Percentiles rank a stretch among this genome's conserved stretches.
Evolutionary conservation across 495 filamentous ascomycete genomes (phyloP).

Genomic region (Aspergillus diversus): DNA sequence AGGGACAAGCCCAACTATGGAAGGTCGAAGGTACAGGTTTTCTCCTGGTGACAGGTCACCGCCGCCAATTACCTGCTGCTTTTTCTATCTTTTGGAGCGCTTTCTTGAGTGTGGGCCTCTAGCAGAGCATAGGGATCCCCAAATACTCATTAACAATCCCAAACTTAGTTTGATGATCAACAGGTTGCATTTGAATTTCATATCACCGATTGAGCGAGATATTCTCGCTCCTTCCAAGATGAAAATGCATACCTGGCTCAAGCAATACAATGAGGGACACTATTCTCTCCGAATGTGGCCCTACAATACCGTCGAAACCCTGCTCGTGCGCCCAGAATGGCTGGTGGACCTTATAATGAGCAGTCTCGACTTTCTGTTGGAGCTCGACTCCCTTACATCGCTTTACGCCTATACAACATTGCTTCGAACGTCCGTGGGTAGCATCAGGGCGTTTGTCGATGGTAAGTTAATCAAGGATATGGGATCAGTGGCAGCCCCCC

Average conservation of each 20-base stretch:
- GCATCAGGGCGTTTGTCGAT: not conserved
- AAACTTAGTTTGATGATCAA: not conserved
- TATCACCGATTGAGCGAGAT: not conserved
- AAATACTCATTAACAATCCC: not conserved
- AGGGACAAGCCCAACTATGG: slow-evolving; percentile 4
- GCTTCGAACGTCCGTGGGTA: not conserved
- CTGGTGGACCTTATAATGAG: not conserved
- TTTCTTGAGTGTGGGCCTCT: slow-evolving; percentile 12
- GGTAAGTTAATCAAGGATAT: not conserved
- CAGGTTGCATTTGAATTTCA: not conserved
- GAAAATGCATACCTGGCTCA: slow-evolving; percentile 1
- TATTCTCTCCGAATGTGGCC: not conserved
- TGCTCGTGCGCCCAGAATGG: slow-evolving; percentile 1
- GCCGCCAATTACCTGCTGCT: slow-evolving; percentile 9
- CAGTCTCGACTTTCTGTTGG: not conserved
- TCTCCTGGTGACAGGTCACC: not conserved
- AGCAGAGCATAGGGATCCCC: not conserved
- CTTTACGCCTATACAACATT: not conserved
- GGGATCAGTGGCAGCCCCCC: not conserved
- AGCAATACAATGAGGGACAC: not conserved
- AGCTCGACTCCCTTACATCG: not conserved
- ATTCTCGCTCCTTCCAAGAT: slow-evolving; percentile 1
- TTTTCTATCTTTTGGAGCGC: slow-evolving; percentile 2
- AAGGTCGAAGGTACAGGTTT: slow-evolving; percentile 8
- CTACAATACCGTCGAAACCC: not conserved